Percentiles rank a stretch among this genome's conserved stretches.
phyloP scores from a whole-genome alignment of 2,329 filamentous ascomycete genomes.

The Berkeleyomyces basicola region DNA sequence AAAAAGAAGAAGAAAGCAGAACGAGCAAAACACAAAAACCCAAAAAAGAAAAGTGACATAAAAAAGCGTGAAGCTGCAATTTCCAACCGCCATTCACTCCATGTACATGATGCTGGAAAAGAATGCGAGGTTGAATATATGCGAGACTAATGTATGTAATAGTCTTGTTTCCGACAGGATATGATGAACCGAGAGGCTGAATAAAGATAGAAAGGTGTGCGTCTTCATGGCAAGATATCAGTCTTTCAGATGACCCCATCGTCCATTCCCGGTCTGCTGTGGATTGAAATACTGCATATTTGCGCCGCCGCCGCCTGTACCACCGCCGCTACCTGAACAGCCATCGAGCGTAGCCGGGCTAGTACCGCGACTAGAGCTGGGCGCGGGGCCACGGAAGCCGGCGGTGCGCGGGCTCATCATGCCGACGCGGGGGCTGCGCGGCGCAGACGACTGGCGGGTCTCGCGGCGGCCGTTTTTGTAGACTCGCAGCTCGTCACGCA shows the following conservation, averaged over 20 bases:
- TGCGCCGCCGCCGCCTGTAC: constrained; percentile 15
- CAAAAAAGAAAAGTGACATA: no score
- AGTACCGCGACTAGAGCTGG: constrained; percentile 31
- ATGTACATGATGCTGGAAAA: constrained; percentile 8
- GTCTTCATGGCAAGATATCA: constrained; percentile 13
- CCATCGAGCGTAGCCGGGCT: constrained; percentile 28
- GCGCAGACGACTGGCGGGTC: constrained; percentile 39
- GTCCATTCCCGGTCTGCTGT: constrained; percentile 22
- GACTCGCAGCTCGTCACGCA: constrained; percentile 31
- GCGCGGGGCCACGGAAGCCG: constrained; percentile 13
- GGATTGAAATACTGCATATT: constrained; percentile 26
- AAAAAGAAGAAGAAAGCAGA: constrained; percentile 3
- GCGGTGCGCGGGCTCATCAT: constrained; percentile 34
- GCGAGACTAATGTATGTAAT: not conserved
- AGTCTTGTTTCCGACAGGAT: not conserved
- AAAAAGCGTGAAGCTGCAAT: no score
- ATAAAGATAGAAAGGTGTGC: not conserved
- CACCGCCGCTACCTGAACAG: no score
- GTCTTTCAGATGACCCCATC: constrained; percentile 31
- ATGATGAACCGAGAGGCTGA: not conserved
- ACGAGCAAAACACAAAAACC: not conserved
- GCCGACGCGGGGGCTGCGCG: constrained; percentile 38
- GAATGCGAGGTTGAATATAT: not conserved
- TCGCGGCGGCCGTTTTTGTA: constrained; percentile 35
- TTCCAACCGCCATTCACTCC: not conserved